phyloP scores from a whole-genome alignment of 1,139 yeast species.

The Candida sanyaensis region DNA sequence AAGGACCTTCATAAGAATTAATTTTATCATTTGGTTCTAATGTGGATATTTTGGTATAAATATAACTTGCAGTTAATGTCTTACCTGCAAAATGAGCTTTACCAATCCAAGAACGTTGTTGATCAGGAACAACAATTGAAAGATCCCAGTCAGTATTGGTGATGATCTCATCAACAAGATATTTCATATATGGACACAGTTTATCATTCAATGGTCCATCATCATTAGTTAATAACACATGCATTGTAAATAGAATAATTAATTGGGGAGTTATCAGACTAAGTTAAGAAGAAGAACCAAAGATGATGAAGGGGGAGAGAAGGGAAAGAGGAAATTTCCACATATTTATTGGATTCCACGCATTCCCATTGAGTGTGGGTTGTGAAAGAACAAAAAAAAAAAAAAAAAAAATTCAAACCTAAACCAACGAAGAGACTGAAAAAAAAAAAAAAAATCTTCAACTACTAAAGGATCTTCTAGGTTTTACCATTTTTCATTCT shows the following conservation, averaged over 20 bases:
- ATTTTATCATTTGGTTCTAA: constrained; percentile 20
- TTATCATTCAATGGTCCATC: constrained; percentile 89
- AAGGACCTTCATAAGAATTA: constrained; percentile 73
- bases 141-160: constrained; percentile 78
- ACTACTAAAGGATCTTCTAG: background rate
- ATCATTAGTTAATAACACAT: constrained; percentile 73
- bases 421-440: background rate
- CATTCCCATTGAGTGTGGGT: background rate
- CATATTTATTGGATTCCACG: background rate
- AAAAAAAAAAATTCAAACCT: background rate
- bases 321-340: background rate
- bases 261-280: background rate
- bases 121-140: constrained; percentile 80
- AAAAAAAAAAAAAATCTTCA: background rate
- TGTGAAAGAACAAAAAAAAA: background rate
- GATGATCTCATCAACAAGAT: constrained; percentile 70
- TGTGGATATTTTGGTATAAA: constrained; percentile 53
- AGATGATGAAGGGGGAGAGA: background rate
- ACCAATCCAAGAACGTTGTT: constrained; percentile 91
- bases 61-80: constrained; percentile 65
- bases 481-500: background rate
- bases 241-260: constrained; percentile 27
- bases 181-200: constrained; percentile 85
- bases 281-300: background rate
- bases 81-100: constrained; percentile 95